Percentiles rank a stretch among this genome's conserved stretches.
Conservation (phyloP, 345 rosid genomes). For the Syzygium grande region DNA sequence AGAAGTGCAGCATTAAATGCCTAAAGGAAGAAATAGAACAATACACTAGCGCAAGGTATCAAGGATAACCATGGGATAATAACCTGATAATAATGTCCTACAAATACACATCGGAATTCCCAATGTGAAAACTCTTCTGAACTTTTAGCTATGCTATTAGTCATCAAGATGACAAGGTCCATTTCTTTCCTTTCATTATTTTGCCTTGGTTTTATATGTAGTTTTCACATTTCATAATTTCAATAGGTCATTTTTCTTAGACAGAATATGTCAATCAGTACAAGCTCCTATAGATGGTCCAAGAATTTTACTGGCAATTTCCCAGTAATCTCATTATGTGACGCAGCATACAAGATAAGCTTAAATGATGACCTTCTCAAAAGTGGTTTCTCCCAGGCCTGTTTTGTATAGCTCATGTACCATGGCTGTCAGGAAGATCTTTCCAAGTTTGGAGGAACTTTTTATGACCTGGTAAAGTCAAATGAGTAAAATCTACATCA, state of each 20-base stretch:
- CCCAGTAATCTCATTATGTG: not conserved
- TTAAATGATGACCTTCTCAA: slow-evolving; percentile 54
- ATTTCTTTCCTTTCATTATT: not conserved
- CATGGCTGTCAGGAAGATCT: slow-evolving; percentile 90
- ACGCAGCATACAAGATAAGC: not conserved
- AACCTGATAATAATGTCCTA: not conserved
- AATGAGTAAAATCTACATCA: not conserved
- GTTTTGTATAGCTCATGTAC: slow-evolving; percentile 91
- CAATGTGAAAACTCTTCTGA: not conserved
- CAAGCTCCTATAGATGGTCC: not conserved
- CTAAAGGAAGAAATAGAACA: not conserved
- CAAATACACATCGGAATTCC: not conserved
- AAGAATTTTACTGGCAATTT: not conserved
- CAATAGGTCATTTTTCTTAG: not conserved
- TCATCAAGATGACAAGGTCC: not conserved
- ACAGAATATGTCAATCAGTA: not conserved
- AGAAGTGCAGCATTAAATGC: not conserved
- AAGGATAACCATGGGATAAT: not conserved
- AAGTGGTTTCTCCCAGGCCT: slow-evolving; percentile 83
- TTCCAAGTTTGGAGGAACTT: slow-evolving; percentile 55
- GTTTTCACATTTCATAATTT: not conserved
- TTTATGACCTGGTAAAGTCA: slow-evolving; percentile 55
- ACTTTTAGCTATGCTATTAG: not conserved
- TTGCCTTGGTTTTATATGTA: not conserved
- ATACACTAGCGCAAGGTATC: not conserved